A percentile compares a stretch with the other conserved stretches of the same genome.
phyloP scores from a whole-genome alignment of 2,329 filamentous ascomycete species.

The Aspergillus intermedius region DNA sequence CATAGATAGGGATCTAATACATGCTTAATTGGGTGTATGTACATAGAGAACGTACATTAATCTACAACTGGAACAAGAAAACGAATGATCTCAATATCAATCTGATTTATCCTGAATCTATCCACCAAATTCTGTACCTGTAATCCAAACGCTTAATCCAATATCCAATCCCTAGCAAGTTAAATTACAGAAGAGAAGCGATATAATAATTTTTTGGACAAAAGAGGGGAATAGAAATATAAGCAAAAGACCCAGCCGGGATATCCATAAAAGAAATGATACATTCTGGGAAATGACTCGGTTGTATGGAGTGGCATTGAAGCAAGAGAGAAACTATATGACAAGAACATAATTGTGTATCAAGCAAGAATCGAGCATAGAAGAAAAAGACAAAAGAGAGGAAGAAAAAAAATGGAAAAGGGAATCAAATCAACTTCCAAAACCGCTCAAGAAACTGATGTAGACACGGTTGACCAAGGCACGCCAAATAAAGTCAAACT shows the following conservation, averaged over 20 bases:
- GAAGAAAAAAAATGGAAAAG: conserved; percentile 2
- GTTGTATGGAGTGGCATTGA: conserved; percentile 2
- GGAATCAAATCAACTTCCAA: conserved; percentile 9
- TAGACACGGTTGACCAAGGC: background rate
- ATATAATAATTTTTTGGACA: background rate
- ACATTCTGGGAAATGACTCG: background rate
- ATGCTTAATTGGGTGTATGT: background rate
- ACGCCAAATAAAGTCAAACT: too few species aligned
- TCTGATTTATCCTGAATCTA: conserved; percentile 4
- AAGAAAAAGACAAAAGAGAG: conserved; percentile 1
- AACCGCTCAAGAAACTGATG: conserved; percentile 6
- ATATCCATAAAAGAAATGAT: conserved; percentile 1
- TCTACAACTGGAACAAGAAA: too few species aligned
- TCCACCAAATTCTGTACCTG: background rate
- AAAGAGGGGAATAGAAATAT: conserved; percentile 3
- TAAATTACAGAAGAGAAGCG: background rate
- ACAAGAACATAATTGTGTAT: conserved; percentile 9
- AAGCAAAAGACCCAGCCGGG: background rate
- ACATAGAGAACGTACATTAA: too few species aligned
- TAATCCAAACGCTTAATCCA: background rate
- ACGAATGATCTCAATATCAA: too few species aligned
- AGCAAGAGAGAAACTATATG: conserved; percentile 6
- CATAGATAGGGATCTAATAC: background rate
- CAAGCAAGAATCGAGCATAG: background rate
- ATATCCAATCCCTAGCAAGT: background rate